Base-by-base conservation (phyloP, 208 protist species). In the Wallacemonas sp. region DNA sequence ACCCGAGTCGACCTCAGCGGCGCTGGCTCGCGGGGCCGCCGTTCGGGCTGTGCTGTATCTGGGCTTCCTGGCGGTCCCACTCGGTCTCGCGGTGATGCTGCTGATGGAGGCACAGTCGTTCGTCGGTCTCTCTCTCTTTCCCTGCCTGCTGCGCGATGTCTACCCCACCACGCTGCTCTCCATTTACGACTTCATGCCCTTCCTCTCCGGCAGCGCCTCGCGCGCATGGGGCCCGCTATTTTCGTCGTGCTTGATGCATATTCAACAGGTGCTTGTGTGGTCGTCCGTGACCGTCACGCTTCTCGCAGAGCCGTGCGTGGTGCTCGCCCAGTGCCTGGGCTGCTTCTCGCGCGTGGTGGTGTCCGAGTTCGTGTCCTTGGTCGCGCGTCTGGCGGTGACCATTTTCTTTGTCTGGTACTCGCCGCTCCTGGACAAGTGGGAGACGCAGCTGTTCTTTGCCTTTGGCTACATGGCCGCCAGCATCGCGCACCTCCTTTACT, bases 301-400 rank as follows among this genome's bases (percentile, higher is more conserved):
- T 7, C 33, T 74, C 10, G 72, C 74, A 18, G 86, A 95, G 66
- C 89, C 89, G 31, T 86, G 77, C 61, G 39, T 95, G 16, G 76
- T 81, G n/a, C 64, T 95, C 25, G 72, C 79, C 32, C 79, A 87
- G 45, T 83, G 80, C 1, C 78, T 92, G 18, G 82, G 91, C 61
- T 57, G 86, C 38, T 86, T 87, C 29, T 79, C 77, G 20, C 65
- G 79, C 11, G 74, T 91, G 7, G 82, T 95, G 18, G 22, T 90
- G 8, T 82, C 89, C 7, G 86, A 95, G 76, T 91, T 77, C 48
- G 69, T 66, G 25, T 67, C 84, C 22, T 62, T 90, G 20, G 33
- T 84, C 4, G 74, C 72, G 39, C 86, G 89, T 14, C 68, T 90
- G 42, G 14, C 79, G 7, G 72, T 77, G 10, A 81, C 74, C 14